phyloP scores from a whole-genome alignment of 768 basidiomycete genomes.

The Suillus decipiens region DNA sequence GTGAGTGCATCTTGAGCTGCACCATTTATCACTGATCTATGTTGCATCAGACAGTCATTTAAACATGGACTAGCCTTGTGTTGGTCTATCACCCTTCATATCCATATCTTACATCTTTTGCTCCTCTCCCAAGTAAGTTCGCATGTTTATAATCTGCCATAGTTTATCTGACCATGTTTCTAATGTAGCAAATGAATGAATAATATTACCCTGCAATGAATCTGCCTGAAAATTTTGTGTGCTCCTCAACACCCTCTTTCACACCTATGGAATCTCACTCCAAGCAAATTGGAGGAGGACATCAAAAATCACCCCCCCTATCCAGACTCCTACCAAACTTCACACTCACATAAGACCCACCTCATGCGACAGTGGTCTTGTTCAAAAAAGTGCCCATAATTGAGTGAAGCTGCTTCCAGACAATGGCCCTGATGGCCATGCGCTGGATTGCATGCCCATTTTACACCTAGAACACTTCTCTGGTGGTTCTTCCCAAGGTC shows the following conservation, averaged over 20 bases:
- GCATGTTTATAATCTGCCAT: neutral
- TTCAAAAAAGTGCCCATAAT: neutral
- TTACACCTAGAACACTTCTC: neutral
- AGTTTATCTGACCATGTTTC: neutral
- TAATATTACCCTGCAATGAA: no score
- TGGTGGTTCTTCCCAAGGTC: neutral
- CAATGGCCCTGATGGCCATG: neutral
- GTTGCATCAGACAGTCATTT: no score
- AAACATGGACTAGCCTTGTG: no score
- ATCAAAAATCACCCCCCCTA: neutral
- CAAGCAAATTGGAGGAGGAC: neutral
- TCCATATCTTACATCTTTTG: neutral
- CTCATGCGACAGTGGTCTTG: neutral
- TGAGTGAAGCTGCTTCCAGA: neutral
- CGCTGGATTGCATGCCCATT: neutral
- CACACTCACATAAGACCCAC: neutral
- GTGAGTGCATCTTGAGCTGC: no score
- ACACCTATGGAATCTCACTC: neutral
- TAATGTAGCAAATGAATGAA: slow-evolving; percentile 1
- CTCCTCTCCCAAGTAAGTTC: neutral
- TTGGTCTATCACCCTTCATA: neutral
- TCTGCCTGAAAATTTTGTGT: neutral
- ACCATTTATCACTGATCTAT: no score
- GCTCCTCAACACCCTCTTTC: neutral
- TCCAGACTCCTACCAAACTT: neutral